These are phyloP conservation scores for Penicillium daleae DNA, from an alignment of 495 filamentous ascomycete genomes.

Conservation along the genomic window DNA sequence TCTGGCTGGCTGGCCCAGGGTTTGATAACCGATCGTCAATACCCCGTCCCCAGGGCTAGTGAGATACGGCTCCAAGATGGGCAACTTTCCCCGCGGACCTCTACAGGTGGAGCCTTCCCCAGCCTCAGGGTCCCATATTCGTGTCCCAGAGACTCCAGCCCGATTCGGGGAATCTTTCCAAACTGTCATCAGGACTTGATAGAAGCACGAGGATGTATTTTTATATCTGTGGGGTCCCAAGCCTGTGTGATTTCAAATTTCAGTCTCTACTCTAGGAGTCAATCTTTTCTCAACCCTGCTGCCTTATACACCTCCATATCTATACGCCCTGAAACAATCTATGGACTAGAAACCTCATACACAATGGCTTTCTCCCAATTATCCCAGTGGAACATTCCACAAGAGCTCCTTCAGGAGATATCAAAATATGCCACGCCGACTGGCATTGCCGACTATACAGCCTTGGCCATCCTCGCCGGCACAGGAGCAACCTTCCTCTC, in stretches of 20 bases:
- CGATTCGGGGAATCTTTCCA: conserved; percentile 9
- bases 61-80: neutral
- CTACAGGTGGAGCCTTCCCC: neutral
- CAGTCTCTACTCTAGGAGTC: neutral
- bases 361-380: conserved; percentile 16
- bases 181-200: neutral
- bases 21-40: neutral
- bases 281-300: neutral
- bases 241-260: neutral
- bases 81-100: conserved; percentile 2
- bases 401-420: conserved; percentile 28
- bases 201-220: neutral
- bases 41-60: neutral
- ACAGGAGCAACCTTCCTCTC: conserved; percentile 35
- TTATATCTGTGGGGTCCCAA: neutral
- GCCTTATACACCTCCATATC: neutral
- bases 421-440: conserved; percentile 31
- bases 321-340: neutral
- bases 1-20: neutral
- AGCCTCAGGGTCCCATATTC: neutral
- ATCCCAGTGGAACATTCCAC: conserved; percentile 21
- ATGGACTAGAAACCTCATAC: conserved; percentile 3
- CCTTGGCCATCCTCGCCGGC: conserved; percentile 33
- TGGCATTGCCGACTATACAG: conserved; percentile 35
- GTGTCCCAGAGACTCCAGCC: neutral